Evolutionary conservation across 352 stramenopile species (phyloP).

Genomic region (Pythium guiyangense): DNA sequence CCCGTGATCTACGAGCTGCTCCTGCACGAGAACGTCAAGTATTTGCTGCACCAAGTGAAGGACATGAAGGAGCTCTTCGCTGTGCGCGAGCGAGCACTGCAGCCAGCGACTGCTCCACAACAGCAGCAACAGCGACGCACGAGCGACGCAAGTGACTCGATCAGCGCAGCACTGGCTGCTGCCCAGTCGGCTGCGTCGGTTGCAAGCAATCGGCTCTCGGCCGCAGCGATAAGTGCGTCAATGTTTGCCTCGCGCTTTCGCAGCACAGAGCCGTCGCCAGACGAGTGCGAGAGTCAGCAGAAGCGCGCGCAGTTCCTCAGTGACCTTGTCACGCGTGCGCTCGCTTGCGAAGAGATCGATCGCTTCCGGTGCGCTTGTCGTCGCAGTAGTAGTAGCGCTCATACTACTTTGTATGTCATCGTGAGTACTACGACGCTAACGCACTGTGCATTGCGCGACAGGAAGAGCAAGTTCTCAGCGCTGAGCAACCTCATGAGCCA

Average conservation of each 20-base stretch:
- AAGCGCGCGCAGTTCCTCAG: constrained; percentile 32
- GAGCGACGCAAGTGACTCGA: neutral
- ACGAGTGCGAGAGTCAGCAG: constrained; percentile 32
- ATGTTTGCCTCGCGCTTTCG: constrained; percentile 40
- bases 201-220: constrained; percentile 23
- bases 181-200: constrained; percentile 10
- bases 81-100: constrained; percentile 34
- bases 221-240: constrained; percentile 20
- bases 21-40: constrained; percentile 62
- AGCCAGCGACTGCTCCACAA: neutral
- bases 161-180: constrained; percentile 7
- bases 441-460: constrained; percentile 3
- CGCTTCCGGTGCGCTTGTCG: constrained; percentile 34
- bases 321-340: constrained; percentile 49
- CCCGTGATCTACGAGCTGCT: constrained; percentile 63
- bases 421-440: neutral
- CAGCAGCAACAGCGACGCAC: neutral
- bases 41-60: constrained; percentile 47
- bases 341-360: constrained; percentile 58
- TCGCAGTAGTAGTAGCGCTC: neutral
- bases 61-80: constrained; percentile 60
- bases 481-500: constrained; percentile 50
- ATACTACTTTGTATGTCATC: neutral
- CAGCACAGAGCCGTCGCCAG: constrained; percentile 23
- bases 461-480: constrained; percentile 28